Conservation (phyloP, 768 basidiomycete species). For the Mycena amicta region DNA sequence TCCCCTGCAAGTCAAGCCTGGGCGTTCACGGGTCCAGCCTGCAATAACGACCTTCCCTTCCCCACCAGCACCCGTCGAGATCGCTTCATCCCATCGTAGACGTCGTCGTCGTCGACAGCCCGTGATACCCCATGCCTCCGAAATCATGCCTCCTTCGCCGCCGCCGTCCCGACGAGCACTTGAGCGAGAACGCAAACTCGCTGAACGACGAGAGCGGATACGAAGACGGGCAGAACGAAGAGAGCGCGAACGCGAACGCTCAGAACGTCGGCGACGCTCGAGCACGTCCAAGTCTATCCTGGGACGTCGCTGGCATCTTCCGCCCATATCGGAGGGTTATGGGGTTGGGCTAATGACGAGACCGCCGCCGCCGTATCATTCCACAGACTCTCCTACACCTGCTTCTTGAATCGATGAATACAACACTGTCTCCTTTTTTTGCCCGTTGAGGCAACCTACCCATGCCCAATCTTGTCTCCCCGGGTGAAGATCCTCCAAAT, state of each 20-base stretch:
- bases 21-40: background rate
- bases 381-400: background rate
- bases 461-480: no score
- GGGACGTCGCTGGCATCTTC: constrained; percentile 2
- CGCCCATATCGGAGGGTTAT: constrained; percentile 16
- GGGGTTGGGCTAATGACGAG: constrained; percentile 14
- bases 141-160: background rate
- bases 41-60: background rate
- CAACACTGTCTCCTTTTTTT: no score
- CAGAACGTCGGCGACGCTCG: background rate
- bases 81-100: background rate
- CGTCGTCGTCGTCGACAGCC: background rate
- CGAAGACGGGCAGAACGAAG: background rate
- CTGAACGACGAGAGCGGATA: background rate
- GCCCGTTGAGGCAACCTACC: no score
- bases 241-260: background rate
- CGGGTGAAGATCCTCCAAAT: no score
- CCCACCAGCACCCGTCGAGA: background rate
- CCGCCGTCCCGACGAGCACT: background rate
- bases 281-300: constrained; percentile 7
- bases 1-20: constrained; percentile 1
- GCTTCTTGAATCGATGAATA: background rate
- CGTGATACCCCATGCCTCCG: background rate
- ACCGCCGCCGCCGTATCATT: background rate
- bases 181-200: background rate